Percentiles rank a stretch among this genome's conserved stretches.
Conservation (phyloP, 2,329 filamentous ascomycete species). For the Talaromyces sp. region DNA sequence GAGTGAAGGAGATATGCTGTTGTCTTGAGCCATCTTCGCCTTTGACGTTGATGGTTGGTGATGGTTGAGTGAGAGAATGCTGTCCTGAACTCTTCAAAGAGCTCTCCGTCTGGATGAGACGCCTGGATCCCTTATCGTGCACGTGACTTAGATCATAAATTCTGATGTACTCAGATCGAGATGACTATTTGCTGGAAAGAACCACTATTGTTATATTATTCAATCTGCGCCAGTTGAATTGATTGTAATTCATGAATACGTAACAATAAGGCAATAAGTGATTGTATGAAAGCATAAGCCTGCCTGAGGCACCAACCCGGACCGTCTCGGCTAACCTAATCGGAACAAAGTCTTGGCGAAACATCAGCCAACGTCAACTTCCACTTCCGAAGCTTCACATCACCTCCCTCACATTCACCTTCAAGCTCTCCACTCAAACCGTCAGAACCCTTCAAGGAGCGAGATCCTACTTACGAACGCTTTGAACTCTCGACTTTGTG, state of each 20-base stretch:
- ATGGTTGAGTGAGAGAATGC: not conserved
- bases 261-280: not conserved
- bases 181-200: not conserved
- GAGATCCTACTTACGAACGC: not conserved
- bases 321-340: conserved; percentile 7
- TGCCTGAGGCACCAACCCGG: conserved; percentile 1
- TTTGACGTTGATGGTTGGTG: not conserved
- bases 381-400: conserved; percentile 11
- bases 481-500: not conserved
- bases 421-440: conserved; percentile 4
- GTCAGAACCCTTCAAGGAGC: not conserved
- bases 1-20: conserved; percentile 21
- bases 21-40: conserved; percentile 24
- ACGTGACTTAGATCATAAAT: not conserved
- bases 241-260: not conserved
- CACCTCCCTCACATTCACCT: not conserved
- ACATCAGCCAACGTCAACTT: conserved; percentile 17
- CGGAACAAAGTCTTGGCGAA: conserved; percentile 10
- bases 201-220: not conserved
- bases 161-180: not conserved
- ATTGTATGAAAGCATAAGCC: not conserved
- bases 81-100: too few species aligned
- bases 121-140: not conserved
- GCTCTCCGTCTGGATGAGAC: not conserved
- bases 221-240: not conserved